Percentiles rank a stretch among this genome's conserved stretches.
These are phyloP conservation scores for Leptodermis oblonga DNA, from an alignment of 257 asterid species.

Conservation along the genomic window DNA sequence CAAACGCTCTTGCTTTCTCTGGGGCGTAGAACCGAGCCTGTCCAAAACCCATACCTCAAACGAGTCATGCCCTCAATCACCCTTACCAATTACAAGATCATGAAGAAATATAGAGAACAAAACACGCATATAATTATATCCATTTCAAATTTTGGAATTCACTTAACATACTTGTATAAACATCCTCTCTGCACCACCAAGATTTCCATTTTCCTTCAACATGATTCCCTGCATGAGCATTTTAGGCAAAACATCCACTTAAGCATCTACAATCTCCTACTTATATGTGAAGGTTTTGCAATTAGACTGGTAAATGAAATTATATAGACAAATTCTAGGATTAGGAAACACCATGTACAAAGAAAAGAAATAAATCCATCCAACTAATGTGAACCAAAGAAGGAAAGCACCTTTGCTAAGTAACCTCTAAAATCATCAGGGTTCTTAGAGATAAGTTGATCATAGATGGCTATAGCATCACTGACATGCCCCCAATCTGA, in stretches of 20 bases:
- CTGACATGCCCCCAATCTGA: constrained; percentile 95
- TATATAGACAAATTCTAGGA: not conserved
- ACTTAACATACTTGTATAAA: constrained; percentile 69
- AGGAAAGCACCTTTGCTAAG: constrained; percentile 74
- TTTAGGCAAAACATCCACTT: constrained; percentile 8
- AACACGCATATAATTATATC: not conserved
- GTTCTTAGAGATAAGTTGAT: constrained; percentile 70
- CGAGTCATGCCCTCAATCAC: not conserved
- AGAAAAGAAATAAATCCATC: not conserved
- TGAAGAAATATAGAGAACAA: too few species aligned
- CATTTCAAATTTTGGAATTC: not conserved
- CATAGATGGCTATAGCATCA: constrained; percentile 83
- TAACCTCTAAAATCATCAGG: constrained; percentile 96
- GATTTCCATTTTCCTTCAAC: constrained; percentile 73
- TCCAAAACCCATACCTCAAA: constrained; percentile 6
- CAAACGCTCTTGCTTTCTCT: constrained; percentile 60
- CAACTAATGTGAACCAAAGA: not conserved
- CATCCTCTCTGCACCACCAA: constrained; percentile 96
- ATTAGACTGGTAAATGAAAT: not conserved
- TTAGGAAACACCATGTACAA: not conserved
- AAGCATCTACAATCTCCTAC: not conserved
- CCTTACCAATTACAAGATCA: not conserved
- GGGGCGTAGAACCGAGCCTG: constrained; percentile 96
- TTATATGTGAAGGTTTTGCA: not conserved
- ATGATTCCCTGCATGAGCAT: constrained; percentile 64